Base-by-base conservation (phyloP, 2,329 filamentous ascomycete species). In the Dissoconium aciculare region DNA sequence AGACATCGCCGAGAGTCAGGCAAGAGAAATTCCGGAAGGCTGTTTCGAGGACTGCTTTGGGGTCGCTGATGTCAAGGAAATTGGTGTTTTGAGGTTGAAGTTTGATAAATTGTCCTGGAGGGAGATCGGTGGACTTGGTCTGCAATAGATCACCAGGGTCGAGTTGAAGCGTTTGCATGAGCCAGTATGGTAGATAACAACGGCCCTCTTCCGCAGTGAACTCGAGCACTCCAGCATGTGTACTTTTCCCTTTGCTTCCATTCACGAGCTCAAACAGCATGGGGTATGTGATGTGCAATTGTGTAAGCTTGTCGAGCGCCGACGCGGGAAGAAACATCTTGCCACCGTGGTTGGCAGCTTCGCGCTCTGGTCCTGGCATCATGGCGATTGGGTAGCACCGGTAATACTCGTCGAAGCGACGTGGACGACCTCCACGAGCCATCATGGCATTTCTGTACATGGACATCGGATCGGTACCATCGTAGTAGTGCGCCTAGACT, bases 311-410 rank as follows among this genome's bases (percentile, higher is more conserved):
- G 63, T 98, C 87, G 33, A 98, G 71, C 4, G 89, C 87, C 19
- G 84, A 93, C 0, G 89, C 80, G n/a, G 89, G 89, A 40, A 98
- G 74, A 53, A 98, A 82, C 47, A 98, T 87, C 64, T 98, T 98
- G 58, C 87, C 91, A 44, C 89, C 89, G 53, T 89, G 85, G 64
- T 95, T 95, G 39, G 92, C 75, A 44, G 85, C 78, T 31, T 81
- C 78, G 43, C 89, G 72, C 49, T 94, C 85, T 21, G 82, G 73
- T 3, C 87, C 85, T 9, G 85, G 83, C 39, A 92, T 74, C 85
- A 98, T 95, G 47, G 78, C 75, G 48, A 94, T 71, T 26, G 89
- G 89, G 52, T 95, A 98, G 64, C 85, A 94, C 49, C 89, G 78
- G 60, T 94, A 95, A 63, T 93, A 95, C 58, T 98, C 89, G 57